Base-by-base conservation (phyloP, 768 basidiomycete genomes). In the Agaricus sinodeliciosus region DNA sequence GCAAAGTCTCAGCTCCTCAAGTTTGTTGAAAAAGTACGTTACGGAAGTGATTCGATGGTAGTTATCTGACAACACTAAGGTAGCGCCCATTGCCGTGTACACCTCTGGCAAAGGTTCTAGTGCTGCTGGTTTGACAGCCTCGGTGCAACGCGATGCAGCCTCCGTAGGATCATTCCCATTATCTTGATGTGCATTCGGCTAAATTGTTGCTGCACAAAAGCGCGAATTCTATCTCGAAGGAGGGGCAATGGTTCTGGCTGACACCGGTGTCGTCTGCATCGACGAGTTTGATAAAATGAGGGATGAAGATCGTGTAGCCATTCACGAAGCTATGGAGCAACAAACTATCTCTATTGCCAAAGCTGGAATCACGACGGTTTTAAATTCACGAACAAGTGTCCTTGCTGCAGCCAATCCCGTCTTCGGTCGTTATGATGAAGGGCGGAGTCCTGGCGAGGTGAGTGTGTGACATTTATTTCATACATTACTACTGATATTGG, bases 241-340 rank as follows among this genome's bases (percentile, higher is more conserved):
- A 7, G 96, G 96, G 19, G 96, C 96, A 1, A 98, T 99, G 96
- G 96, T 99, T 5, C 81, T 98, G 35, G 96, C 96, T 1, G 96
- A 99, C 65, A 90, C 90, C 11, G 96, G 96, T 26, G 94, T 99
- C 12, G 96, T 98, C 36, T 98, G 96, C 63, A 99, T 99, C 63
- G 96, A 99, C 61, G 96, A 99, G 67, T 99, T 99, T 61, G 96
- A 99, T 72, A 99, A 99, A 74, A 99, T 99, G 96, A 78, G 95
- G 36, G 96, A 99, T 60, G 95, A 98, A 68, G 96, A 99, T 66
- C 84, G 96, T 51, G 96, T 98, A 4, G 96, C 96, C 0, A 98
- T 98, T 55, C 96, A 98, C 69, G 96, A 98, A 72, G 96, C 95
- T 12, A 99, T 99, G 96, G 96, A 99, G 63, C 96, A 99, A 64